These are phyloP conservation scores for Aspergillus indologenus DNA, from an alignment of 495 filamentous ascomycete genomes.

Conservation along the genomic window DNA sequence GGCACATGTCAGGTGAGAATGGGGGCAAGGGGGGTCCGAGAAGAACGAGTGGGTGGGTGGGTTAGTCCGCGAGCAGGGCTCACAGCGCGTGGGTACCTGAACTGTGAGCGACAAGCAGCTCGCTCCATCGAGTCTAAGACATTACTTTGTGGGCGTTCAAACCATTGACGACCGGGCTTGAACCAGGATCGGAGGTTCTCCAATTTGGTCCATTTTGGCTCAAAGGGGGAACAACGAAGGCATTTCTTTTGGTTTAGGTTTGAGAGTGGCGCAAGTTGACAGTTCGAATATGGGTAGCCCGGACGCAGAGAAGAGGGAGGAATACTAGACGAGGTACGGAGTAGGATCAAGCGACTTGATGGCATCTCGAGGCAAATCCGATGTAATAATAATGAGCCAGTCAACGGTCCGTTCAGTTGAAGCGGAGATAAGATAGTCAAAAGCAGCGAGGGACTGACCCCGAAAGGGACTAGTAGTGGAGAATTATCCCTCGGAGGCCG, in stretches of 20 bases:
- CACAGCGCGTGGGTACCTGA: neutral
- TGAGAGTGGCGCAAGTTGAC: neutral
- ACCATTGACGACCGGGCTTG: neutral
- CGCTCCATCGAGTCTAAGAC: neutral
- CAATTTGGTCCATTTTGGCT: neutral
- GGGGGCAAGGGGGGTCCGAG: too few relatives aligned
- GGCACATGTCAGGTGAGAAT: neutral
- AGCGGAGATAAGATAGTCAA: neutral
- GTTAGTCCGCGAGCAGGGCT: neutral
- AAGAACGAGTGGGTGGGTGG: neutral
- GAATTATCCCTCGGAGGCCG: too few relatives aligned
- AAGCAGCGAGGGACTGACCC: neutral
- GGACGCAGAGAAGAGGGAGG: too few relatives aligned
- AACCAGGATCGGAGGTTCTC: neutral
- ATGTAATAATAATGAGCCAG: too few relatives aligned
- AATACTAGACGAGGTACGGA: neutral
- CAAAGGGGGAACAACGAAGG: neutral
- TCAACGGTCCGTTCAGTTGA: neutral
- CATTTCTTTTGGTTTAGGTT: neutral
- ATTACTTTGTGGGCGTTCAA: neutral
- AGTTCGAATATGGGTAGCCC: too few relatives aligned
- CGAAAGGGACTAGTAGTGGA: neutral
- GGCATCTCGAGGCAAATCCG: neutral
- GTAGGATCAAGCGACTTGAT: too few relatives aligned
- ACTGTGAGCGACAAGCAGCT: neutral